Conservation (phyloP, 805 yeast genomes). For the Metschnikowia lochheadii region DNA sequence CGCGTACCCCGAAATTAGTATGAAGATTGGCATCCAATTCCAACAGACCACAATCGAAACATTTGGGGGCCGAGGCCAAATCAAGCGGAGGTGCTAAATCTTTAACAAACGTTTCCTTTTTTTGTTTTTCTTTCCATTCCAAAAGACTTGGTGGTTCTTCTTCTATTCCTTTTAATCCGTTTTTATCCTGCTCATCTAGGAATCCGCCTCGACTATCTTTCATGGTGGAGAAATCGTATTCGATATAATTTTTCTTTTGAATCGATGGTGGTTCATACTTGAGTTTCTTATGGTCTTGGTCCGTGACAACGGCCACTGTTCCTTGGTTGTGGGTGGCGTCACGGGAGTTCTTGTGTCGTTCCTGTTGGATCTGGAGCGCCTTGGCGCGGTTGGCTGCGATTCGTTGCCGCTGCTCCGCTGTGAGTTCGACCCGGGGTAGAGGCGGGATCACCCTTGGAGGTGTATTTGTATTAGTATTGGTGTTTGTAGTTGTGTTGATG, state of each 20-base stretch:
- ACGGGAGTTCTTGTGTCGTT: conserved; percentile 20
- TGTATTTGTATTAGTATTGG: not conserved
- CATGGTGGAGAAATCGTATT: conserved; percentile 88
- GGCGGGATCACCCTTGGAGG: conserved; percentile 4
- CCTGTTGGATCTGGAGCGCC: conserved; percentile 46
- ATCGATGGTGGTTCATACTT: conserved; percentile 34
- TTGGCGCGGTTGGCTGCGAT: conserved; percentile 51
- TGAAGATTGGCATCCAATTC: conserved; percentile 74
- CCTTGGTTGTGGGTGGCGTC: conserved; percentile 10
- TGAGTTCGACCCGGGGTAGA: conserved; percentile 29
- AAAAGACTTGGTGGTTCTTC: conserved; percentile 43
- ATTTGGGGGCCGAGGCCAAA: conserved; percentile 69
- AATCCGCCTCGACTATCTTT: conserved; percentile 86
- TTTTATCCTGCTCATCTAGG: conserved; percentile 31
- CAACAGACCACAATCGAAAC: conserved; percentile 75
- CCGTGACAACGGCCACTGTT: conserved; percentile 13
- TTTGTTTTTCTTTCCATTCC: conserved; percentile 48
- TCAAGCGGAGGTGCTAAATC: conserved; percentile 73
- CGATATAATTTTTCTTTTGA: conserved; percentile 64
- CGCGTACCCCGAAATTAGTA: conserved; percentile 66
- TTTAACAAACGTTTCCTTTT: conserved; percentile 32
- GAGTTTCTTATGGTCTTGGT: conserved; percentile 12
- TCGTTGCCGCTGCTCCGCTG: conserved; percentile 46
- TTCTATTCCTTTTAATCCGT: conserved; percentile 22
- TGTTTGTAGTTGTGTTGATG: not conserved